A percentile compares a stretch with the other conserved stretches of the same genome.
Conservation (phyloP, 345 rosid genomes). For the Lepidium africanum region DNA sequence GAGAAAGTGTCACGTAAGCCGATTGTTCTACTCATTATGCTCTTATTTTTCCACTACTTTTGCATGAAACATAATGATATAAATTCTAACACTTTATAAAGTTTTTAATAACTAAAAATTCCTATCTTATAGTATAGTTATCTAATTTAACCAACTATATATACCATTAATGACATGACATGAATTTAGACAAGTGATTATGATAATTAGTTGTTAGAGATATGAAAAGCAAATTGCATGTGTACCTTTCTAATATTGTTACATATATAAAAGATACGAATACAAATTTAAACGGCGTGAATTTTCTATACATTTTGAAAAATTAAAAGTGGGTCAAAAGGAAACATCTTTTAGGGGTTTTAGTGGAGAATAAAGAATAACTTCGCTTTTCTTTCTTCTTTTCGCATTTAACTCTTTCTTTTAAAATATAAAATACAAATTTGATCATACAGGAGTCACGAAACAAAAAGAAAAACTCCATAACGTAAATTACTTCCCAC, state of each 20-base stretch:
- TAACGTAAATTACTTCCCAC: conserved; percentile 20
- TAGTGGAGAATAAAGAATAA: conserved; percentile 26
- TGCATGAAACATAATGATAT: conserved; percentile 8
- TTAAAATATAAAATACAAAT: neutral
- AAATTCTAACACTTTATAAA: conserved; percentile 7
- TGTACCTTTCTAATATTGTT: neutral
- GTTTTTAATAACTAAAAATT: neutral
- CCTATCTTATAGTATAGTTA: neutral
- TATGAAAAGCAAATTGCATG: neutral
- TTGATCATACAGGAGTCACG: neutral
- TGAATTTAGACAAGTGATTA: neutral
- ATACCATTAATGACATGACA: neutral
- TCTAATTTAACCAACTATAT: neutral
- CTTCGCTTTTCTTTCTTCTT: conserved; percentile 20
- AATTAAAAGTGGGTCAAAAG: conserved; percentile 18
- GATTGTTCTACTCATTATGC: conserved; percentile 12
- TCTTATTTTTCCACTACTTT: neutral
- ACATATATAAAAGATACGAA: neutral
- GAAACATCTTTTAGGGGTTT: conserved; percentile 3
- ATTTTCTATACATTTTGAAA: neutral
- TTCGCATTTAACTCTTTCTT: neutral
- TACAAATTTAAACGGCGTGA: conserved; percentile 19
- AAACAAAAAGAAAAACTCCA: neutral
- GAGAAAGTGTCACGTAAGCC: conserved; percentile 22
- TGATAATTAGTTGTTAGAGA: neutral